Percentiles rank a stretch among this genome's conserved stretches.
Evolutionary conservation across 345 rosid species (phyloP).

Genomic region (Syzygium aqueum): DNA sequence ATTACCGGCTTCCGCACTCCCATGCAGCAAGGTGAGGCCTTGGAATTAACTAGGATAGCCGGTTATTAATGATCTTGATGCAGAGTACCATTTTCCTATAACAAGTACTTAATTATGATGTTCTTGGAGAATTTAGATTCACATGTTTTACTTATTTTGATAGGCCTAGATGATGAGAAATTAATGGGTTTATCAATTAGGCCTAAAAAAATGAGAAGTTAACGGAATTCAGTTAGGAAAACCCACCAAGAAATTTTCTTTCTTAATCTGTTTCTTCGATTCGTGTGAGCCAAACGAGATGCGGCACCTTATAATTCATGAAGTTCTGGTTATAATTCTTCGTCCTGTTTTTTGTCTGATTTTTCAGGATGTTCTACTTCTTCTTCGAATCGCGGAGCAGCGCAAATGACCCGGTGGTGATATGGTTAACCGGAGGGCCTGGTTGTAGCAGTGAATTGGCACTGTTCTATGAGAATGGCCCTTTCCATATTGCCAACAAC

Average conservation of each 20-base stretch:
- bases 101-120: not conserved
- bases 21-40: slow-evolving; percentile 55
- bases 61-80: not conserved
- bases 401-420: slow-evolving; percentile 60
- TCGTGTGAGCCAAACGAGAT: too few species aligned
- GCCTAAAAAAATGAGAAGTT: not conserved
- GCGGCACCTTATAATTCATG: not conserved
- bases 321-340: not conserved
- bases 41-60: not conserved
- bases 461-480: slow-evolving; percentile 83
- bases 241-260: not conserved
- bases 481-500: slow-evolving; percentile 28
- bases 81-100: not conserved
- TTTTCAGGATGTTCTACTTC: slow-evolving; percentile 17
- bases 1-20: slow-evolving; percentile 56
- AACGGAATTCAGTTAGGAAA: not conserved
- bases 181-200: not conserved
- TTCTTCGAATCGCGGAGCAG: slow-evolving; percentile 62
- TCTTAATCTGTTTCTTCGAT: too few species aligned
- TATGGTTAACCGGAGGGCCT: slow-evolving; percentile 92
- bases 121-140: not conserved
- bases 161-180: not conserved
- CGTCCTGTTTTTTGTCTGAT: not conserved
- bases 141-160: not conserved
- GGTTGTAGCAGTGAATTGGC: slow-evolving; percentile 83